A percentile compares a stretch with the other conserved stretches of the same genome.
Conservation (phyloP, 805 yeast species). For the Jamesozyma spencerorum region DNA sequence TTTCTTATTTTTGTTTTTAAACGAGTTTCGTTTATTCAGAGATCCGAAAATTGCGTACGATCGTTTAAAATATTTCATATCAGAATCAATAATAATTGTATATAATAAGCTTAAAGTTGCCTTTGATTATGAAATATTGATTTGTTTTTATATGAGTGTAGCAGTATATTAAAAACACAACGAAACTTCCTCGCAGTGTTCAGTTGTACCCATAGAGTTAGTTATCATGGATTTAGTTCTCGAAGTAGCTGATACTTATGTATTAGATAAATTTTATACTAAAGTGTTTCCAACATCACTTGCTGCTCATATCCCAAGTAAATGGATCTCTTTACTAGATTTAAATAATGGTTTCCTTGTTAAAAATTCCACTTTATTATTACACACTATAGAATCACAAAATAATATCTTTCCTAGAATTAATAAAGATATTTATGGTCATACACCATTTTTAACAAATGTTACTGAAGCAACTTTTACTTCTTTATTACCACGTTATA, state of each 20-base stretch:
- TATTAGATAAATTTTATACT: constrained; percentile 71
- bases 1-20: too few relatives aligned
- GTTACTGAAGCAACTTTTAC: constrained; percentile 47
- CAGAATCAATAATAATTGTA: too few relatives aligned
- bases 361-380: constrained; percentile 19
- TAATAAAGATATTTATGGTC: constrained; percentile 46
- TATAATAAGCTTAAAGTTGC: too few relatives aligned
- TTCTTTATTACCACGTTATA: constrained; percentile 67
- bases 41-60: too few relatives aligned
- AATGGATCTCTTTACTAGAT: constrained; percentile 15
- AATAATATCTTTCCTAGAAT: constrained; percentile 12
- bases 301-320: constrained; percentile 29
- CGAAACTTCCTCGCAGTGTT: too few relatives aligned
- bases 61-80: too few relatives aligned
- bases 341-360: constrained; percentile 16
- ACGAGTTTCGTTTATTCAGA: too few relatives aligned
- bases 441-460: constrained; percentile 49
- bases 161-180: too few relatives aligned
- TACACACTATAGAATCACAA: constrained; percentile 10
- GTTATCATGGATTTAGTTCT: constrained; percentile 77
- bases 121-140: too few relatives aligned
- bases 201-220: neutral
- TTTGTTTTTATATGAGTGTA: too few relatives aligned
- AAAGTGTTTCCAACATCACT: constrained; percentile 51
- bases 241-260: constrained; percentile 64